Percentiles rank a stretch among this genome's conserved stretches.
phyloP scores from a whole-genome alignment of 2,329 filamentous ascomycete genomes.

The Pseudocercospora cruenta region DNA sequence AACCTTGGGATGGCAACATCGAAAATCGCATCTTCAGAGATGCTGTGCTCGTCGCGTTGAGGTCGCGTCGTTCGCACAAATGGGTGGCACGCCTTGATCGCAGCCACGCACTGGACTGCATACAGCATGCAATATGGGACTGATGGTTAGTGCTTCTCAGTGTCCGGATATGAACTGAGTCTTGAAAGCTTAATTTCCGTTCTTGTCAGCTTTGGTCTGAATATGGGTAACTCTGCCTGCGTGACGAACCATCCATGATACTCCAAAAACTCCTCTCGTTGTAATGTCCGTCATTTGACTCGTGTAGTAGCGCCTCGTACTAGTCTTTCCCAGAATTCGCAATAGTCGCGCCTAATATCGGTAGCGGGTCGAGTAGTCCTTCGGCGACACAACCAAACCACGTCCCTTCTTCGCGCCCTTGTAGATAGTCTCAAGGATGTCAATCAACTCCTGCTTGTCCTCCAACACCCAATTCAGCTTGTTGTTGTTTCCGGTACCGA shows the following conservation, averaged over 20 bases:
- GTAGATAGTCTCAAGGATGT: conserved; percentile 98
- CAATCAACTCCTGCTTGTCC: conserved; percentile 97
- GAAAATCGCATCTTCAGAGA: neutral
- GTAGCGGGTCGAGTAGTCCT: conserved; percentile 76
- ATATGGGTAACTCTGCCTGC: neutral
- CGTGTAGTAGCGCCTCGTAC: neutral
- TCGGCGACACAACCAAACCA: conserved; percentile 94
- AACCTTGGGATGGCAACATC: neutral
- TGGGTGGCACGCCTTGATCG: neutral
- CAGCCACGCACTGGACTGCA: neutral
- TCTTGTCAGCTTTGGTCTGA: neutral
- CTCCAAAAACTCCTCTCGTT: neutral
- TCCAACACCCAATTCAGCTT: conserved; percentile 96
- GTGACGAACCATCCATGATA: neutral
- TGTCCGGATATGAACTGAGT: neutral
- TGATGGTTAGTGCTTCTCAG: neutral
- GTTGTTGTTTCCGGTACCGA: conserved; percentile 98
- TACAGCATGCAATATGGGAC: neutral
- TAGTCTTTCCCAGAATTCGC: neutral
- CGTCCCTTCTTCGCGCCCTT: conserved; percentile 97
- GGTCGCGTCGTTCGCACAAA: neutral
- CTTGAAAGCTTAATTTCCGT: neutral
- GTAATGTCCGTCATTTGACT: neutral
- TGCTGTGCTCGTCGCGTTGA: neutral
- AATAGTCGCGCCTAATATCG: conserved; percentile 56